A percentile compares a stretch with the other conserved stretches of the same genome.
Conservation (phyloP, 2,329 filamentous ascomycete species). For the Aspergillus texensis region DNA sequence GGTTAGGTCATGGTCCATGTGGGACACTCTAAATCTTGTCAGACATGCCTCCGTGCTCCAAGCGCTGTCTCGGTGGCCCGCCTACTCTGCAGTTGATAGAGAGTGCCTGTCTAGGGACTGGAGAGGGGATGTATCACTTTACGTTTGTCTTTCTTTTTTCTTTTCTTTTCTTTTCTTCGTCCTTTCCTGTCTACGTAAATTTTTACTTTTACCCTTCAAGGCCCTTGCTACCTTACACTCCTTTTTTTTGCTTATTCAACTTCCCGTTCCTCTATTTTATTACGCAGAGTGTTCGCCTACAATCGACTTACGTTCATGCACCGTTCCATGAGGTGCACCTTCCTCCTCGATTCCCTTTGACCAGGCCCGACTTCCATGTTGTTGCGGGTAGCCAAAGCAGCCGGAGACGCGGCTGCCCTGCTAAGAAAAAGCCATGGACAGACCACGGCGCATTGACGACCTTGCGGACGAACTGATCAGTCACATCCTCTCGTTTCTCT, state of each 20-base stretch:
- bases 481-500: constrained; percentile 36
- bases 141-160: constrained; percentile 12
- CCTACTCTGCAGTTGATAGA: constrained; percentile 22
- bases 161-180: constrained; percentile 9
- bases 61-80: constrained; percentile 23
- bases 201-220: constrained; percentile 1
- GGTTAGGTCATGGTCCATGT: constrained; percentile 20
- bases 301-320: background rate
- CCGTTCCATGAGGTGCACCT: constrained; percentile 1
- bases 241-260: background rate
- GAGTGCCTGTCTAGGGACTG: constrained; percentile 11
- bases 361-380: constrained; percentile 33
- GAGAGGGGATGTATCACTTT: constrained; percentile 29
- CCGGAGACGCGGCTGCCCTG: constrained; percentile 36
- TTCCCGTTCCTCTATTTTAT: constrained; percentile 10
- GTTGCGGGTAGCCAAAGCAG: constrained; percentile 32
- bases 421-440: constrained; percentile 35
- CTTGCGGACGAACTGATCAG: constrained; percentile 42
- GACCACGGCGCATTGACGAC: constrained; percentile 34
- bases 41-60: constrained; percentile 35
- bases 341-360: constrained; percentile 8
- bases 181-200: background rate
- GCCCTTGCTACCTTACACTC: background rate
- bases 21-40: constrained; percentile 31
- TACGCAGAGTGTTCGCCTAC: constrained; percentile 2